phyloP scores from a whole-genome alignment of 148 eudicot genomes.

The Chenopodium suecicum region DNA sequence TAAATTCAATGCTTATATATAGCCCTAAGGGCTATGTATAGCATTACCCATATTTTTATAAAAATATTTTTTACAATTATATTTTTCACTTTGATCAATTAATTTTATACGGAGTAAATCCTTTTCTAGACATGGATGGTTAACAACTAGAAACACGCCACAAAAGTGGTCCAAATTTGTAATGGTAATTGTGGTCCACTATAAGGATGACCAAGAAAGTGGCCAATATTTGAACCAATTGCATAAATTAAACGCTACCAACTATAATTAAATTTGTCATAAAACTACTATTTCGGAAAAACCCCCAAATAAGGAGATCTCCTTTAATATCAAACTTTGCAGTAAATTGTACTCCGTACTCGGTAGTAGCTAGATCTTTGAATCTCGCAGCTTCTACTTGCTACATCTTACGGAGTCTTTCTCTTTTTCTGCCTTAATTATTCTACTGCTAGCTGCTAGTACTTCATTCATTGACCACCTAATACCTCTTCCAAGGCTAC shows the following conservation, averaged over 20 bases:
- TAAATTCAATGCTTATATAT: too few relatives aligned
- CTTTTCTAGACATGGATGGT: neutral
- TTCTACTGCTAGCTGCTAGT: neutral
- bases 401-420: neutral
- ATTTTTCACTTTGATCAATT: too few relatives aligned
- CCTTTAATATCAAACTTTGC: neutral
- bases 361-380: neutral
- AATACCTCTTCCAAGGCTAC: too few relatives aligned
- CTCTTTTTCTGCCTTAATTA: neutral
- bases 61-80: too few relatives aligned
- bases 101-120: too few relatives aligned
- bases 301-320: neutral
- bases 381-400: constrained; percentile 1
- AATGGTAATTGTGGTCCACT: constrained; percentile 8
- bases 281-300: neutral
- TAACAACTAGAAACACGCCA: neutral
- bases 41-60: too few relatives aligned
- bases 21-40: too few relatives aligned
- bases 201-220: constrained; percentile 6
- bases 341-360: neutral
- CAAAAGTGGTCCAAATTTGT: constrained; percentile 19
- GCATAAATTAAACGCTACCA: neutral
- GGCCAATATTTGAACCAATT: constrained; percentile 8
- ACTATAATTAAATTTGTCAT: neutral
- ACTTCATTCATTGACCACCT: neutral